These are phyloP conservation scores for Penicillium psychrosexuale DNA, from an alignment of 2,329 filamentous ascomycete genomes.

Conservation along the genomic window DNA sequence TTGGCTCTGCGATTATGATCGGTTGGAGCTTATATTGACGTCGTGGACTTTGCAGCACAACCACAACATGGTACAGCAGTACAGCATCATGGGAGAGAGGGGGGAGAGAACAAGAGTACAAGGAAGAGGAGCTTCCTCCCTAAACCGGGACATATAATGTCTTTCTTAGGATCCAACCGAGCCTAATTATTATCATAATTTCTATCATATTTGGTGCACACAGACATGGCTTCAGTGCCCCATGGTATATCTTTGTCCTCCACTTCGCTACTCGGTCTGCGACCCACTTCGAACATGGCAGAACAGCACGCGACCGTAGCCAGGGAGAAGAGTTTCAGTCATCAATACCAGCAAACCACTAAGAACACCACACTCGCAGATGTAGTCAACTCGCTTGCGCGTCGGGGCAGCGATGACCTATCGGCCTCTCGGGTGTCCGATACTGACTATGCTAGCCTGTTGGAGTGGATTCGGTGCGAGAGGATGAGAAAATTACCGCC, in stretches of 20 bases:
- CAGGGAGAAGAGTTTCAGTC: not conserved
- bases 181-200: not conserved
- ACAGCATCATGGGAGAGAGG: not conserved
- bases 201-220: not conserved
- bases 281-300: not conserved
- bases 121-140: not conserved
- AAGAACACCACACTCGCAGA: not conserved
- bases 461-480: constrained; percentile 39
- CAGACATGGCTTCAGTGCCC: not conserved
- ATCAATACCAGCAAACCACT: not conserved
- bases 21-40: not conserved
- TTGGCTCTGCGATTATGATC: not conserved
- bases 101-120: not conserved
- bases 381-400: not conserved
- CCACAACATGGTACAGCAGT: not conserved
- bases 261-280: not conserved
- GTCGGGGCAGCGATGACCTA: not conserved
- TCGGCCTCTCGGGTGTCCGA: not conserved
- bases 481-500: constrained; percentile 41
- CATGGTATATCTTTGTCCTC: not conserved
- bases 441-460: not conserved
- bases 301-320: not conserved
- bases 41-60: not conserved
- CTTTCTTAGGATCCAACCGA: not conserved
- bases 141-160: not conserved